phyloP scores from a whole-genome alignment of 2,329 filamentous ascomycete genomes.

The Colletotrichum sublineola region DNA sequence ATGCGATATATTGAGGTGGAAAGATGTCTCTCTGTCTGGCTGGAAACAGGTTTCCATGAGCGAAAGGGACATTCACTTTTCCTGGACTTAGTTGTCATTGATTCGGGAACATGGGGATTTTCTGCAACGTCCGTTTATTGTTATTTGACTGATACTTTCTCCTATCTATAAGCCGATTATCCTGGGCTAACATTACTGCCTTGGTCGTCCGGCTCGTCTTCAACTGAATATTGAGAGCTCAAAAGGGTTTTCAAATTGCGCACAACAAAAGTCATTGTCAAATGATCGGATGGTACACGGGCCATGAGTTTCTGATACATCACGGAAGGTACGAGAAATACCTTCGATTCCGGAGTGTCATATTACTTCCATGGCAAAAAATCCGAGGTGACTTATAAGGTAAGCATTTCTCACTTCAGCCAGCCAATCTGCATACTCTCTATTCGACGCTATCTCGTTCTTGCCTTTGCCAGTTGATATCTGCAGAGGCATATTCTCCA shows the following conservation, averaged over 20 bases:
- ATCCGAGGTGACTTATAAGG: not conserved
- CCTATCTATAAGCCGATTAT: not conserved
- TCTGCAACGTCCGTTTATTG: not conserved
- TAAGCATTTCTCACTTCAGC: not conserved
- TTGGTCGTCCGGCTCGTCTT: not conserved
- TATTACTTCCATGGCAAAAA: not conserved
- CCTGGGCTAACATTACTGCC: not conserved
- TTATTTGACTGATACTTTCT: not conserved
- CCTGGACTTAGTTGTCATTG: not conserved
- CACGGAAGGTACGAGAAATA: not conserved
- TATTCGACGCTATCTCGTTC: not conserved
- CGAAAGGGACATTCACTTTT: slow-evolving; percentile 30
- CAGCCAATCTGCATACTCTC: not conserved
- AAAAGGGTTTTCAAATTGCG: not conserved
- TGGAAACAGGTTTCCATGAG: slow-evolving; percentile 33
- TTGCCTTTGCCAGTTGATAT: not conserved
- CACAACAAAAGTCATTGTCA: not conserved
- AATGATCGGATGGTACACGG: no score
- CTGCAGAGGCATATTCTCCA: not conserved
- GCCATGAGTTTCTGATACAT: not conserved
- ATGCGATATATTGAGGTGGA: slow-evolving; percentile 18
- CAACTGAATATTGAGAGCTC: fast-evolving
- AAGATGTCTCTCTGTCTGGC: slow-evolving; percentile 26
- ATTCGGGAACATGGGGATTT: not conserved
- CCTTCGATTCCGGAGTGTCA: not conserved